A percentile compares a stretch with the other conserved stretches of the same genome.
These are phyloP conservation scores for Alectoria sarmentosa DNA, from an alignment of 495 filamentous ascomycete genomes.

Conservation along the genomic window DNA sequence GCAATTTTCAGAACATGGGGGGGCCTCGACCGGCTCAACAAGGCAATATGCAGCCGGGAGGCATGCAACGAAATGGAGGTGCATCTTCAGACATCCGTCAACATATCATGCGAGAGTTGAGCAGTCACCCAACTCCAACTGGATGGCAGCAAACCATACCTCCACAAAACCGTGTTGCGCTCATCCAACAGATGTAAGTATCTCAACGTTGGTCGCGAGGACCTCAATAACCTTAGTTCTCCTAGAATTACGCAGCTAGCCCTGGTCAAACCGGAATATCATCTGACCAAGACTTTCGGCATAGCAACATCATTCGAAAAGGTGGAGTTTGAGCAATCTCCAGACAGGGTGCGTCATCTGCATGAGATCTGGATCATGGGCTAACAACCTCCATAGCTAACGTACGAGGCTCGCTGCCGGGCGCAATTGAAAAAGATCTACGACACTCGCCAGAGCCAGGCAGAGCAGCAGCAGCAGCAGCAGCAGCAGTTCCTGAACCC, in stretches of 20 bases:
- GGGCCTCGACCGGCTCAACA: slow-evolving; percentile 28
- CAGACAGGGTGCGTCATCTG: slow-evolving; percentile 35
- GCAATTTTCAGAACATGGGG: slow-evolving; percentile 37
- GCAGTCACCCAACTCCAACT: slow-evolving; percentile 34
- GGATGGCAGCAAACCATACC: slow-evolving; percentile 44
- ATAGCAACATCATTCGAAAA: slow-evolving; percentile 44
- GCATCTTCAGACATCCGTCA: slow-evolving; percentile 31
- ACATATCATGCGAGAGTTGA: slow-evolving; percentile 35
- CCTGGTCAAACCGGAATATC: slow-evolving; percentile 44
- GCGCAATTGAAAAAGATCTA: slow-evolving; percentile 39
- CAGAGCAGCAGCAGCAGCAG: slow-evolving; percentile 42
- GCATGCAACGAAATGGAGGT: slow-evolving; percentile 32
- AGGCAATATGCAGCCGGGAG: slow-evolving; percentile 32
- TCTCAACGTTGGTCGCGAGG: background rate
- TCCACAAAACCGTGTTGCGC: slow-evolving; percentile 35
- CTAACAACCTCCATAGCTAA: background rate
- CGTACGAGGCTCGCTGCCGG: slow-evolving; percentile 4
- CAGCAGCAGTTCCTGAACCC: slow-evolving; percentile 43
- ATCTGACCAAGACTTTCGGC: slow-evolving; percentile 34
- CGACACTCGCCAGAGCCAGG: slow-evolving; percentile 20
- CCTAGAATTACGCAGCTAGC: slow-evolving; percentile 31
- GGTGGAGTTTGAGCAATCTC: slow-evolving; percentile 41
- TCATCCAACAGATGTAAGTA: slow-evolving; percentile 45
- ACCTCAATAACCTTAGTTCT: background rate
- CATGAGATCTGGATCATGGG: background rate